Evolutionary conservation across 179 eudicot genomes (phyloP).

Genomic region (Beta corolliflora): DNA sequence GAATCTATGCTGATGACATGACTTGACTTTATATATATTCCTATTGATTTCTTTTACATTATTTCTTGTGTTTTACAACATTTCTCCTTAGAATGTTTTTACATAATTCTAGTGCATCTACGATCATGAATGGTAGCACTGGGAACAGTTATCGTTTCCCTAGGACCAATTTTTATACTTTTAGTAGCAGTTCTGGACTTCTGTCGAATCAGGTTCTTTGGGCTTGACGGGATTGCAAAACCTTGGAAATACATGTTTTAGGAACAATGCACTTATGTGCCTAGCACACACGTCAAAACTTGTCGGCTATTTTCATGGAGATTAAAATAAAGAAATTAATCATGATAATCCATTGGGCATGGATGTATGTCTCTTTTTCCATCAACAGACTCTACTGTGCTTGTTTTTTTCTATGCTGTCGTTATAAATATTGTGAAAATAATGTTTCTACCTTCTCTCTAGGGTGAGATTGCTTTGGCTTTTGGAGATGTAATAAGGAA

Average conservation of each 20-base stretch:
- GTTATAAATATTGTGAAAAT: not conserved
- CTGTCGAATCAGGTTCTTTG: slow-evolving; percentile 77
- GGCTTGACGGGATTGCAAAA: slow-evolving; percentile 91
- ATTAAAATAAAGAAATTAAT: slow-evolving; percentile 76
- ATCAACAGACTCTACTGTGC: not conserved
- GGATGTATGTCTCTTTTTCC: slow-evolving; percentile 62
- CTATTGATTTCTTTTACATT: too few relatives aligned
- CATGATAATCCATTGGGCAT: slow-evolving; percentile 88
- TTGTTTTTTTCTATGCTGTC: not conserved
- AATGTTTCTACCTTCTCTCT: slow-evolving; percentile 22
- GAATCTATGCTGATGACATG: too few relatives aligned
- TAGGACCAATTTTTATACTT: slow-evolving; percentile 54
- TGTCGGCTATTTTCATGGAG: slow-evolving; percentile 88
- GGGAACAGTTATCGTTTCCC: slow-evolving; percentile 43
- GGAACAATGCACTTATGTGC: slow-evolving; percentile 95
- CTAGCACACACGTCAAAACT: slow-evolving; percentile 89
- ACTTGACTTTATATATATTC: too few relatives aligned
- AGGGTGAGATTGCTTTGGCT: slow-evolving; percentile 98
- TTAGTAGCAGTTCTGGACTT: slow-evolving; percentile 44
- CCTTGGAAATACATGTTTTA: slow-evolving; percentile 94
- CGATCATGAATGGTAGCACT: slow-evolving; percentile 53
- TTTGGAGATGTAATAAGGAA: slow-evolving; percentile 89
- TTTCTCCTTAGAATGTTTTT: too few relatives aligned
- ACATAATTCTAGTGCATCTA: slow-evolving; percentile 42
- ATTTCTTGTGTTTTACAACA: too few relatives aligned